Evolutionary conservation across 1,284 basidiomycete species (phyloP), one percentile per base, ranked within the genome.

Genomic region (Chiua sp.): DNA sequence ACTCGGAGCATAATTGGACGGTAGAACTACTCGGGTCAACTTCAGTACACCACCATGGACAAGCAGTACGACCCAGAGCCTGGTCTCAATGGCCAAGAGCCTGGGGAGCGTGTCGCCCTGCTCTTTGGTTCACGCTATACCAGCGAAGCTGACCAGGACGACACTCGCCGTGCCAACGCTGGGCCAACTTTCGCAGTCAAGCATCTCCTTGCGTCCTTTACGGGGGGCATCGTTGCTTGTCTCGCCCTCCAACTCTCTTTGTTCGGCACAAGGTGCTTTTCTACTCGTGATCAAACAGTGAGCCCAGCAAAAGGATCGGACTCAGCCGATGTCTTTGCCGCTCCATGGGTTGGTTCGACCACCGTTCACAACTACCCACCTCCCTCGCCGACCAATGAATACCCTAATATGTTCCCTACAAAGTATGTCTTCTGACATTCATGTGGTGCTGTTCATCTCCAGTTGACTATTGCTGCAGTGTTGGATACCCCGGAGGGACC

Each of bases 401-500:
- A 81, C 63, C 88, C 91, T 0, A 83, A 86, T 2, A 66, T 89
- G 37, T 93, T 93, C 71, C 92, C 91, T 5, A 82, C 88, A 32
- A 75, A 88, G 75, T 77, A 47, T 10, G 67, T 18, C 16, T 15
- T 50, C 22, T 5, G 50, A n/a, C 16, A 3, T 37, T 30, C 28
- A 11, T 2, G 3, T 1, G n/a, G 4, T 15, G 22, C 8, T n/a
- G 7, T 20, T 28, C 28, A 15, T 52, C 32, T 11, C 35, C 10
- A 35, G 35, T 35, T 55, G 26, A 50, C 18, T 33, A 50, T 23
- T 35, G 7, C 3, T 51, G 32, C 51, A 73, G 74, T 64, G 86
- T 96, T 15, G 94, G 94, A 48, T 90, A 93, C 71, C 82, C 89
- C 16, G 94, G 94, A 12, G 85, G 82, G 13, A 96, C 93, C 2